Percentiles rank a stretch among this genome's conserved stretches.
Conservation (phyloP, 2,329 filamentous ascomycete genomes). For the Coleophoma cylindrospora region DNA sequence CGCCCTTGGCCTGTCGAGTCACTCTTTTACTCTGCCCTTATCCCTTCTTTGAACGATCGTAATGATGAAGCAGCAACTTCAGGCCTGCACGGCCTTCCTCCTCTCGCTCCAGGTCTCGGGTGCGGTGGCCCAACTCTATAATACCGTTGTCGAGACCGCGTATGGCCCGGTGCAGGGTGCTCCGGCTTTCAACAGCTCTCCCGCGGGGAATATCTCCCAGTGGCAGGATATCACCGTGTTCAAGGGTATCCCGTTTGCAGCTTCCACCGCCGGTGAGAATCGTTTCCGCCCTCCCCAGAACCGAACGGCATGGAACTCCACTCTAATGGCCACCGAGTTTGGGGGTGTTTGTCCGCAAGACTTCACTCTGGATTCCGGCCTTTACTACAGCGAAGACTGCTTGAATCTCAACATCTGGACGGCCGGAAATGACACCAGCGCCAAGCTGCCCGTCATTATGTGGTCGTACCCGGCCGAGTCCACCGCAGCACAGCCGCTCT, state of each 20-base stretch:
- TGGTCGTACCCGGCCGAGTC: slow-evolving; percentile 17
- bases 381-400: slow-evolving; percentile 32
- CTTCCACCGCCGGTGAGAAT: slow-evolving; percentile 32
- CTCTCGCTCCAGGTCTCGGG: no score
- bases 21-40: no score
- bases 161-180: slow-evolving; percentile 8
- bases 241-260: slow-evolving; percentile 31
- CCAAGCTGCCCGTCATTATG: slow-evolving; percentile 27
- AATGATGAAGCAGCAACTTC: no score
- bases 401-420: slow-evolving; percentile 38
- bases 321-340: slow-evolving; percentile 19
- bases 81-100: no score
- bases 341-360: slow-evolving; percentile 24
- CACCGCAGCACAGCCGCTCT: slow-evolving; percentile 11
- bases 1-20: no score
- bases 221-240: slow-evolving; percentile 5
- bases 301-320: slow-evolving; percentile 12
- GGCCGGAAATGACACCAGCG: slow-evolving; percentile 8
- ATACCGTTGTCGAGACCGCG: slow-evolving; percentile 6
- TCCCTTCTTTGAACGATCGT: no score
- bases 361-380: slow-evolving; percentile 7
- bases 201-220: slow-evolving; percentile 4
- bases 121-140: slow-evolving; percentile 2
- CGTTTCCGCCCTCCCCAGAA: slow-evolving; percentile 28
- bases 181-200: slow-evolving; percentile 8